phyloP scores from a whole-genome alignment of 1,284 basidiomycete genomes.

The Cryptococcus hybrid region DNA sequence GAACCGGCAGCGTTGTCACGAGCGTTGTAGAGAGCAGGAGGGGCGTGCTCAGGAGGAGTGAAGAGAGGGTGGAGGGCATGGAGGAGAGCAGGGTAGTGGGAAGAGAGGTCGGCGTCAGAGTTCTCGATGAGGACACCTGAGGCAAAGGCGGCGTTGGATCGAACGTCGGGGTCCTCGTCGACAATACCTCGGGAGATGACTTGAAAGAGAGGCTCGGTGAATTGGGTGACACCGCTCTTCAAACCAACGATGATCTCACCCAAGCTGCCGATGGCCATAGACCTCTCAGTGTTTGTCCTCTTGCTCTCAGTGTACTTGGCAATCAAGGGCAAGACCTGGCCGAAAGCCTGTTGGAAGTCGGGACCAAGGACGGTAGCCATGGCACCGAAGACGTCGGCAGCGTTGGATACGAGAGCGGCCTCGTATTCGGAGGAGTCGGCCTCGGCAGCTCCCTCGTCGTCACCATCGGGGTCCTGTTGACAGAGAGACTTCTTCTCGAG shows the following conservation, averaged over 20 bases:
- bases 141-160: conserved; percentile 95
- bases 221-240: conserved; percentile 80
- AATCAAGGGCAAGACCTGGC: conserved; percentile 83
- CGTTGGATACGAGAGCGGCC: conserved; percentile 89
- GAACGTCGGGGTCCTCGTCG: conserved; percentile 87
- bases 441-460: conserved; percentile 70
- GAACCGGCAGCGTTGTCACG: conserved; percentile 96
- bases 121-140: conserved; percentile 89
- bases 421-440: conserved; percentile 89
- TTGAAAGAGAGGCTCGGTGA: conserved; percentile 78
- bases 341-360: conserved; percentile 84
- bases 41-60: conserved; percentile 56
- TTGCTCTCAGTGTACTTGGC: conserved; percentile 88
- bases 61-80: conserved; percentile 81
- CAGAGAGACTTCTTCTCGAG: conserved; percentile 91
- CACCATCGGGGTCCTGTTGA: conserved; percentile 94
- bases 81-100: conserved; percentile 78
- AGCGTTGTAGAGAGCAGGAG: conserved; percentile 69
- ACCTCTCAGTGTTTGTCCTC: conserved; percentile 85
- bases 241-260: conserved; percentile 95
- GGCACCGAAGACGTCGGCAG: conserved; percentile 89
- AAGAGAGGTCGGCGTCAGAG: conserved; percentile 75
- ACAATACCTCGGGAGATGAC: conserved; percentile 79
- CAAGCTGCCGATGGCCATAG: conserved; percentile 88
- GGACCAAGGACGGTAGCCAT: conserved; percentile 80